These are phyloP conservation scores for Calonectria henricotiae DNA, from an alignment of 2,329 filamentous ascomycete genomes.

Conservation along the genomic window DNA sequence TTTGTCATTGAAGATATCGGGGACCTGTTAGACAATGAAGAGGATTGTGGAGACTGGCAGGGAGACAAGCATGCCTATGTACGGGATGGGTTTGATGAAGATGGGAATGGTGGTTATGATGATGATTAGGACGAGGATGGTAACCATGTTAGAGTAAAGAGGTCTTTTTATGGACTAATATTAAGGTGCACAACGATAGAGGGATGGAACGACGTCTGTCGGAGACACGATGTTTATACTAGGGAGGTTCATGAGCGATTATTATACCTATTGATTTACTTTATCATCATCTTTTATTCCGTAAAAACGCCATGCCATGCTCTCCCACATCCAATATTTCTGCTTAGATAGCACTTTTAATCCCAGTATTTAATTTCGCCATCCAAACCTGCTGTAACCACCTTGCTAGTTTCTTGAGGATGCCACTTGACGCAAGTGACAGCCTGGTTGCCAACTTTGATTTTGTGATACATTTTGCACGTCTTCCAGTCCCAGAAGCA, in stretches of 20 bases:
- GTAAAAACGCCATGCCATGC: conserved; percentile 52
- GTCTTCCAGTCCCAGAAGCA: conserved; percentile 99
- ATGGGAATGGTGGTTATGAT: background rate
- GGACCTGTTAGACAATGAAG: conserved; percentile 61
- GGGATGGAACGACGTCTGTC: background rate
- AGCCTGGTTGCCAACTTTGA: conserved; percentile 86
- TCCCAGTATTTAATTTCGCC: conserved; percentile 96
- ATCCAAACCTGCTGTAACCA: conserved; percentile 91
- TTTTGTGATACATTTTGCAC: conserved; percentile 98
- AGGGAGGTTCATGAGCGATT: background rate
- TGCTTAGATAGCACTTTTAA: conserved; percentile 62
- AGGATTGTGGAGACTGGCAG: conserved; percentile 63
- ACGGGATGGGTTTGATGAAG: conserved; percentile 10
- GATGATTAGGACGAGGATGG: conserved; percentile 36
- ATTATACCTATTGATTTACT: conserved; percentile 22
- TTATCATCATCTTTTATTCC: conserved; percentile 36
- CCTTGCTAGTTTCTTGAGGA: conserved; percentile 96
- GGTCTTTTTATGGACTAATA: conserved; percentile 38
- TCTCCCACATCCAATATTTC: conserved; percentile 29
- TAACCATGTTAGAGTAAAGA: conserved; percentile 9
- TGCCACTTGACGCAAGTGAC: conserved; percentile 95
- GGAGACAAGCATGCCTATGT: conserved; percentile 46
- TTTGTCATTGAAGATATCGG: conserved; percentile 66
- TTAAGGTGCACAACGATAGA: conserved; percentile 31
- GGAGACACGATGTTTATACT: background rate